A percentile compares a stretch with the other conserved stretches of the same genome.
Evolutionary conservation across 2,329 filamentous ascomycete genomes (phyloP).

Genomic region (Aureobasidium namibiae): DNA sequence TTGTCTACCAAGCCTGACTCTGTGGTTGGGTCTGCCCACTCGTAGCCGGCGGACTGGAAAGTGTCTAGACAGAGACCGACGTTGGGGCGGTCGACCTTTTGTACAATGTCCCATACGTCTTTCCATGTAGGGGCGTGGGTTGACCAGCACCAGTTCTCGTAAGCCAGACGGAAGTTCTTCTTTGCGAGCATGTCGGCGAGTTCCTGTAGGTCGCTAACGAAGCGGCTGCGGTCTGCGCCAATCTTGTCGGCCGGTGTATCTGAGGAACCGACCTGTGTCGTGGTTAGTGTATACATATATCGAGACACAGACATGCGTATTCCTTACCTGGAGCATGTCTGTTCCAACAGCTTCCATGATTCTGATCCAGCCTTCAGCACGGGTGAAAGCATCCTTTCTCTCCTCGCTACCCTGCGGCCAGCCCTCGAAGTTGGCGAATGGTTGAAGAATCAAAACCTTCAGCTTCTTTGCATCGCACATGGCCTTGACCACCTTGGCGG

Average conservation of each 20-base stretch:
- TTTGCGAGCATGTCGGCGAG: conserved; percentile 55
- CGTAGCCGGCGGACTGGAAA: conserved; percentile 64
- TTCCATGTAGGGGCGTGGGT: conserved; percentile 62
- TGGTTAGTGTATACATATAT: neutral
- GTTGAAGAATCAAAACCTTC: conserved; percentile 63
- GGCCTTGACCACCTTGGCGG: conserved; percentile 46
- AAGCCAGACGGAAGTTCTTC: conserved; percentile 55
- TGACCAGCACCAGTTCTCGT: conserved; percentile 79
- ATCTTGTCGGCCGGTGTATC: conserved; percentile 52
- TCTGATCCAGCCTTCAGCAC: conserved; percentile 58
- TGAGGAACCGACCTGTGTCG: conserved; percentile 48
- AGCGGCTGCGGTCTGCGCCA: conserved; percentile 38
- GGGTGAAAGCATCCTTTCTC: conserved; percentile 53
- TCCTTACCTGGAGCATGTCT: conserved; percentile 58
- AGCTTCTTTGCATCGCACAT: conserved; percentile 49
- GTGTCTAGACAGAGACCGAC: conserved; percentile 70
- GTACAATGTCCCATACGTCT: conserved; percentile 60
- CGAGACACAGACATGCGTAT: conserved; percentile 10
- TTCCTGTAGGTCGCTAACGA: conserved; percentile 54
- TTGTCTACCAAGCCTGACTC: conserved; percentile 49
- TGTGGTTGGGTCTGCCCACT: conserved; percentile 66
- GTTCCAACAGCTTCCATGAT: conserved; percentile 64
- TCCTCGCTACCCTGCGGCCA: conserved; percentile 54
- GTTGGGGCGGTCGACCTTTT: conserved; percentile 54
- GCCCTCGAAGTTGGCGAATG: conserved; percentile 69